Base-by-base conservation (phyloP, 305 asterid species). In the Solanum chacoense region DNA sequence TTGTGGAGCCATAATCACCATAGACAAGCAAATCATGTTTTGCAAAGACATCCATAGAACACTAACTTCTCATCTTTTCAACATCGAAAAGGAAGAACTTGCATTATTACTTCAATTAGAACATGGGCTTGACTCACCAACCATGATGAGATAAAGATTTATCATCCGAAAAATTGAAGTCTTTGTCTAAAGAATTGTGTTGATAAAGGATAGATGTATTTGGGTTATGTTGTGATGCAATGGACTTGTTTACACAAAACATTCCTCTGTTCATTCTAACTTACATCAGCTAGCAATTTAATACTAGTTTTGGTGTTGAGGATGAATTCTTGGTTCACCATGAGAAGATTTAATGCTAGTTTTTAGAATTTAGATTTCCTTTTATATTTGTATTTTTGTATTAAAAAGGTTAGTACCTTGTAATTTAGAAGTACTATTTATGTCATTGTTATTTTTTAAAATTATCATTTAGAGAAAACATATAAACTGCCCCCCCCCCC, bases 41-140 rank as follows among this genome's bases (percentile, higher is more conserved):
- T 67, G 86, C 93, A 84, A 95, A 91, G 88, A 40, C 88, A 79
- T 88, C 92, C 90, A 89, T 92, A 45, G 93, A 77, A 67, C 89
- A 94, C 91, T 92, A 95, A 89, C 91, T 91, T 90, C 97, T 93
- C 96, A 94, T 93, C 99, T 97, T n/a, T 45, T 45, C 59, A 45
- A 45, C 63, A 50, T 50, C 3, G 22, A n/a, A 65, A 65, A n/a
- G 72, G 13, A 65, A 65, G 13, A 55, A 55, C 24, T 55, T 8
- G 4, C 67, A 65, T 65, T n/a, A 4, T 10, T 65, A 65, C 26
- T 22, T 65, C 35, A 28, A 71, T 29, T 28, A 8, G 20, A 28
- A 71, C 36, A 71, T 28, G 4, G 36, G 8, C 7, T 28, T 71
- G 77, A 71, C 28, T 71, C 77, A 71, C 36, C 31, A 4, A 28